Evolutionary conservation across 2,329 filamentous ascomycete genomes (phyloP), one percentile per base, ranked within the genome.

Genomic region (Furcasterigmium sp.): DNA sequence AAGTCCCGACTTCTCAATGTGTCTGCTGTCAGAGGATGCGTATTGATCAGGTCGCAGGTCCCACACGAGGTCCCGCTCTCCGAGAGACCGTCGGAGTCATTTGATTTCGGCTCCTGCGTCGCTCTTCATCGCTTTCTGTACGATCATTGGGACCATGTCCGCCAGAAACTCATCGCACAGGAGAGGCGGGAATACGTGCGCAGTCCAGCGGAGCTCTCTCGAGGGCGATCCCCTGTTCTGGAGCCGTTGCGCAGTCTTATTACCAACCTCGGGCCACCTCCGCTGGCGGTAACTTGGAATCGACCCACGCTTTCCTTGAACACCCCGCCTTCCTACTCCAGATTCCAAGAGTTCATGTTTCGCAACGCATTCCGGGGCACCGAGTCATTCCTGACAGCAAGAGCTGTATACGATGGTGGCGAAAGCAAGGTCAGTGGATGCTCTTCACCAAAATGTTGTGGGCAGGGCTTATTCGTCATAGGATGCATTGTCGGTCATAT

Each of bases 281-380:
- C 81, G 2, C 66, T 85, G 49, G 80, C 82, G 36, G 78, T 85
- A 7, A 84, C 81, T 1, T 85, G 82, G 80, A 85, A 84, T 50
- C 69, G 81, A 39, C 82, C 82, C 9, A 73, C 77, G 39, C 78
- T 85, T n/a, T 77, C 78, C 1, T 60, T 72, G 20, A 86, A 85
- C 49, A 76, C 64, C 15, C 81, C 82, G 5, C 76, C 79, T 1
- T 66, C 76, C 7, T 86, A 85, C 56, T 84, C 81, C 3, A 70
- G 80, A 19, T 86, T 86, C 51, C 82, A 86, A 51, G 79, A 85
- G 50, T 86, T 86, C 53, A 86, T 86, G 82, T 70, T 86, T 37
- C 75, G 77, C 15, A 84, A 85, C 56, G 82, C 82, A 2, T 82
- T 82, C 50, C 73, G 78, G 29, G 79, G 77, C 51, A 78, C 76